These are phyloP conservation scores for Tanacetum coccineum DNA, from an alignment of 129 eudicot species.

Conservation along the genomic window DNA sequence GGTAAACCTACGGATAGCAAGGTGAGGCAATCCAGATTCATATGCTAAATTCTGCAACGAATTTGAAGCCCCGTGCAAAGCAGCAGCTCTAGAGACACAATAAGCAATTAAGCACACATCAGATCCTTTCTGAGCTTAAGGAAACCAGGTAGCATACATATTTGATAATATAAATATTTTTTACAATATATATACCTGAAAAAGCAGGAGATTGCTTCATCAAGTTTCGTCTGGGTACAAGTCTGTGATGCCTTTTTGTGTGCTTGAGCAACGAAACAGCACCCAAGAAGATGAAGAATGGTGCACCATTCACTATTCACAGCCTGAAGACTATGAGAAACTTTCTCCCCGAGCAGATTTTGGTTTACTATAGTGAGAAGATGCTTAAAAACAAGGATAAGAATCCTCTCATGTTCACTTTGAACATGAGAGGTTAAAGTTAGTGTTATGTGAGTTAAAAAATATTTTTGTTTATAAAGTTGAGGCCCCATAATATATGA, in stretches of 20 bases:
- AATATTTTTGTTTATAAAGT: too few species aligned
- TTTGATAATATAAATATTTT: too few species aligned
- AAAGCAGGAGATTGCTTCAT: conserved; percentile 84
- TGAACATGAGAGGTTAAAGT: too few species aligned
- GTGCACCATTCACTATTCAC: conserved; percentile 54
- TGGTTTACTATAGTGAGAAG: conserved; percentile 70
- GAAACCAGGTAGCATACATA: not conserved
- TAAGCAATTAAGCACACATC: not conserved
- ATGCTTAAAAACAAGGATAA: conserved; percentile 53
- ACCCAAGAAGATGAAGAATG: conserved; percentile 84
- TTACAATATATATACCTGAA: conserved; percentile 53
- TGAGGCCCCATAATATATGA: too few species aligned
- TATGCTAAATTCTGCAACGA: conserved; percentile 65
- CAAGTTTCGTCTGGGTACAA: conserved; percentile 50
- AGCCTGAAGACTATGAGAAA: conserved; percentile 60
- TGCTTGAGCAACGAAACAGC: conserved; percentile 86
- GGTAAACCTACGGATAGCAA: conserved; percentile 51
- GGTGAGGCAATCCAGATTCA: conserved; percentile 63
- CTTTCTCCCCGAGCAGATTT: conserved; percentile 72
- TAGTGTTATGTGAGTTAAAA: too few species aligned
- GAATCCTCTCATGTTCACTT: too few species aligned
- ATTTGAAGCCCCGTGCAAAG: conserved; percentile 59
- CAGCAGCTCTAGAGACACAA: conserved; percentile 68
- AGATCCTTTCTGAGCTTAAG: conserved; percentile 17
- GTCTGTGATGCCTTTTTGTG: conserved; percentile 46